Conservation (phyloP, 352 stramenopile genomes). For the Thraustochytrium striatum region DNA sequence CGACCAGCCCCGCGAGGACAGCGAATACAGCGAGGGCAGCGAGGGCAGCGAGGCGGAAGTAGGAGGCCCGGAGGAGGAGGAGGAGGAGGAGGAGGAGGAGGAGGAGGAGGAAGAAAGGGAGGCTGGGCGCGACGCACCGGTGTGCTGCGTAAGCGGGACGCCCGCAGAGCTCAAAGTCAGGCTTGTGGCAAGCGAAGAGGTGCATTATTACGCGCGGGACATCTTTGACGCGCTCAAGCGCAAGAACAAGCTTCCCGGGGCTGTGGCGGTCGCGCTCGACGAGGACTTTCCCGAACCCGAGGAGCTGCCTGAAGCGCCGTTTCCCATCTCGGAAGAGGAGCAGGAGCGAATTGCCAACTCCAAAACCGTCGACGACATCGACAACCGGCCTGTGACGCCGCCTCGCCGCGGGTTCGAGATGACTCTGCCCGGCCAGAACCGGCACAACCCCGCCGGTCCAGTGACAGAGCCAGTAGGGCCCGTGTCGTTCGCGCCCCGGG, state of each 20-base stretch:
- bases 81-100: neutral
- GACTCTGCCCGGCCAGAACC: slow-evolving; percentile 30
- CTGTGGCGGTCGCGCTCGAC: neutral
- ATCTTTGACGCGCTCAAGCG: slow-evolving; percentile 36
- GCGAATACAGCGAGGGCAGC: neutral
- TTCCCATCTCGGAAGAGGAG: neutral
- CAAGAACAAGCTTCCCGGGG: slow-evolving; percentile 36
- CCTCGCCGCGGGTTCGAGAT: slow-evolving; percentile 26
- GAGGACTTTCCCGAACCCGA: slow-evolving; percentile 8
- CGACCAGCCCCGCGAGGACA: neutral
- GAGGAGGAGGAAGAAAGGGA: neutral
- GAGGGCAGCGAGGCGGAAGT: neutral
- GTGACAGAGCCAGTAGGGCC: neutral
- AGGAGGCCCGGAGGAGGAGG: neutral
- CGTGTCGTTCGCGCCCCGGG: slow-evolving; percentile 2
- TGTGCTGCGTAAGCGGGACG: slow-evolving; percentile 35
- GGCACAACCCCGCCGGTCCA: neutral
- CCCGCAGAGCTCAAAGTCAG: slow-evolving; percentile 34
- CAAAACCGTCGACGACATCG: slow-evolving; percentile 28
- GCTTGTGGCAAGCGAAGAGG: neutral
- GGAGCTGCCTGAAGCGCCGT: neutral
- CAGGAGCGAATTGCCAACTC: slow-evolving; percentile 5
- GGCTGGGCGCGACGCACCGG: neutral
- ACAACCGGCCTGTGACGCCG: slow-evolving; percentile 18
- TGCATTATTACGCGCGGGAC: slow-evolving; percentile 17